Conservation (phyloP, 257 asterid species). For the Asclepias syriaca region DNA sequence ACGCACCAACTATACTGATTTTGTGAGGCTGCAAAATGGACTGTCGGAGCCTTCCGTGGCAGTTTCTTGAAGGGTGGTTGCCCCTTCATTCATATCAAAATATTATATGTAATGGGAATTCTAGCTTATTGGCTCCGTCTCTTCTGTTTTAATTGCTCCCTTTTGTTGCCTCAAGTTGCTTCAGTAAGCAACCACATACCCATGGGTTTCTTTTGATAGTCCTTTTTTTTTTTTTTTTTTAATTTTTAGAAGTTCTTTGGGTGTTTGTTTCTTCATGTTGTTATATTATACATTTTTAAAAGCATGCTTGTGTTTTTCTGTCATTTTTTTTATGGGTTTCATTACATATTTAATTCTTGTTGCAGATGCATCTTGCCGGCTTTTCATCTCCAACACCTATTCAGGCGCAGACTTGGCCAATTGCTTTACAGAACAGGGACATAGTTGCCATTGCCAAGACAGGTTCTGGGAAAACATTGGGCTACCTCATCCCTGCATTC, state of each 20-base stretch:
- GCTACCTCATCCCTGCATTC: slow-evolving; percentile 91
- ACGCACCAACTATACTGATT: slow-evolving; percentile 72
- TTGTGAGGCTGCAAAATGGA: slow-evolving; percentile 97
- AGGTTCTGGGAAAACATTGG: slow-evolving; percentile 95
- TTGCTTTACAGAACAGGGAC: slow-evolving; percentile 69
- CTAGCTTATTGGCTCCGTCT: slow-evolving; percentile 81
- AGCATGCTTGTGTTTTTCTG: slow-evolving; percentile 21
- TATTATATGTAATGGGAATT: slow-evolving; percentile 67
- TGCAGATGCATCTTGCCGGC: slow-evolving; percentile 78
- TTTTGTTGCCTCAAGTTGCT: slow-evolving; percentile 94
- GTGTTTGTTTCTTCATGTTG: slow-evolving; percentile 10
- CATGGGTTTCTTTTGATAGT: slow-evolving; percentile 51
- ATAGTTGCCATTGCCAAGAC: slow-evolving; percentile 98
- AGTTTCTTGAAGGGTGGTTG: slow-evolving; percentile 82
- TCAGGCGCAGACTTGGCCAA: slow-evolving; percentile 99
- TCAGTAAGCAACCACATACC: slow-evolving; percentile 95
- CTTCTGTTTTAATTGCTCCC: slow-evolving; percentile 80
- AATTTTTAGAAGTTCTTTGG: slow-evolving; percentile 14
- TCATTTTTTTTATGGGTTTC: slow-evolving; percentile 14
- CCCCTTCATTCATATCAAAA: slow-evolving; percentile 64
- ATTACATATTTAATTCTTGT: slow-evolving; percentile 26
- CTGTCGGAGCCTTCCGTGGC: slow-evolving; percentile 86
- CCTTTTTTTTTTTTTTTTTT: slow-evolving; percentile 16
- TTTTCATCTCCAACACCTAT: slow-evolving; percentile 92
- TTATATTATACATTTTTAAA: slow-evolving; percentile 6